Evolutionary conservation across 2,329 filamentous ascomycete genomes (phyloP).

Genomic region (Aspergillus oerlinghausenensis): DNA sequence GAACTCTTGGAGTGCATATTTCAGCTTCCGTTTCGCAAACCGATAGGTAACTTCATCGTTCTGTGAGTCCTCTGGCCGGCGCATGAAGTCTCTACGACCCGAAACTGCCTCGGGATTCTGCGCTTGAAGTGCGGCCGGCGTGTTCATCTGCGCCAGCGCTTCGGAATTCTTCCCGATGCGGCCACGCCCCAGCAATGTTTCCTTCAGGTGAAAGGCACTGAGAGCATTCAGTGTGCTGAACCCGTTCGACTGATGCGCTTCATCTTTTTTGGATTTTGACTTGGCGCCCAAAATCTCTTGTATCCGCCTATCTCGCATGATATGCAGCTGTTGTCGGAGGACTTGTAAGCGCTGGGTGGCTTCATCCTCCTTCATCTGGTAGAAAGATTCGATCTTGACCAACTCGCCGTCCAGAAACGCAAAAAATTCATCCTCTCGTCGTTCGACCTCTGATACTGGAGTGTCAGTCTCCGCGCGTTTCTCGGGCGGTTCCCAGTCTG

Average conservation of each 20-base stretch:
- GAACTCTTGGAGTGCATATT: conserved; percentile 85
- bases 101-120: conserved; percentile 24
- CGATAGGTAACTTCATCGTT: conserved; percentile 67
- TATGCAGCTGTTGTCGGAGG: conserved; percentile 79
- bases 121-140: conserved; percentile 33
- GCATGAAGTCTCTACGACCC: conserved; percentile 47
- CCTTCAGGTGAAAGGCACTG: conserved; percentile 30
- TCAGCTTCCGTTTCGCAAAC: conserved; percentile 85
- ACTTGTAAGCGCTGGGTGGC: conserved; percentile 66
- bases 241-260: conserved; percentile 19
- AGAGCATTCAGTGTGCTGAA: conserved; percentile 14
- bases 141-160: conserved; percentile 43
- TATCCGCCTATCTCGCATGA: conserved; percentile 81
- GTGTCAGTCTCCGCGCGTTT: conserved; percentile 52
- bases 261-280: conserved; percentile 17
- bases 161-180: conserved; percentile 54
- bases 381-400: conserved; percentile 88
- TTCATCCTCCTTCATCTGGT: conserved; percentile 81
- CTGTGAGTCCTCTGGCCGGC: conserved; percentile 42
- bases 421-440: conserved; percentile 80
- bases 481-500: conserved; percentile 36
- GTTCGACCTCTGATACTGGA: conserved; percentile 59
- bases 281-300: conserved; percentile 61
- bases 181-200: conserved; percentile 42
- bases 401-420: conserved; percentile 77